These are phyloP conservation scores for Lachnellula suecica DNA, from an alignment of 2,329 filamentous ascomycete species.

Conservation along the genomic window DNA sequence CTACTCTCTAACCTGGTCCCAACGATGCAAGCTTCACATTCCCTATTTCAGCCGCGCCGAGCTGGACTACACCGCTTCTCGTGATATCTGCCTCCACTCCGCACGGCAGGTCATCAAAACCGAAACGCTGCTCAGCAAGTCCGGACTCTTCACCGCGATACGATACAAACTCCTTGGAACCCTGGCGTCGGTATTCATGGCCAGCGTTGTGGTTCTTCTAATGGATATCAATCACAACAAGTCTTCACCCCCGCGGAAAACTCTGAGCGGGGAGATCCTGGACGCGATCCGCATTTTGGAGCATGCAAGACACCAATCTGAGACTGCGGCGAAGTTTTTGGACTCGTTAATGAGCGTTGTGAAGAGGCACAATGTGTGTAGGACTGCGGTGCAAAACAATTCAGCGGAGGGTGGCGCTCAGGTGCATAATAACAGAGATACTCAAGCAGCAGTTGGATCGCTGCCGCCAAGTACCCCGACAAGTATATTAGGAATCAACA, in stretches of 20 bases:
- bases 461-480: neutral
- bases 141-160: constrained; percentile 9
- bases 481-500: neutral
- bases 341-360: constrained; percentile 34
- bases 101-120: constrained; percentile 34
- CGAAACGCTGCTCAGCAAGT: constrained; percentile 21
- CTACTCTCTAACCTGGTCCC: constrained; percentile 32
- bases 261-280: constrained; percentile 27
- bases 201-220: constrained; percentile 37
- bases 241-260: constrained; percentile 24
- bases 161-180: constrained; percentile 20
- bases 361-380: constrained; percentile 17
- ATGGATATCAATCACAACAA: constrained; percentile 35
- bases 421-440: too few species aligned
- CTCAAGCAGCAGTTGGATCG: neutral
- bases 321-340: constrained; percentile 31
- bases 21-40: constrained; percentile 38
- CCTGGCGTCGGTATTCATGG: constrained; percentile 35
- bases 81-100: constrained; percentile 32
- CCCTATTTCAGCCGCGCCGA: constrained; percentile 33
- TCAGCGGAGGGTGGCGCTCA: neutral
- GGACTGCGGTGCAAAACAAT: neutral
- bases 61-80: constrained; percentile 29
- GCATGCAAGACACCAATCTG: constrained; percentile 30
- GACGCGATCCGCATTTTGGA: constrained; percentile 34